These are phyloP conservation scores for Ustulina deusta DNA, from an alignment of 2,329 filamentous ascomycete genomes.

Conservation along the genomic window DNA sequence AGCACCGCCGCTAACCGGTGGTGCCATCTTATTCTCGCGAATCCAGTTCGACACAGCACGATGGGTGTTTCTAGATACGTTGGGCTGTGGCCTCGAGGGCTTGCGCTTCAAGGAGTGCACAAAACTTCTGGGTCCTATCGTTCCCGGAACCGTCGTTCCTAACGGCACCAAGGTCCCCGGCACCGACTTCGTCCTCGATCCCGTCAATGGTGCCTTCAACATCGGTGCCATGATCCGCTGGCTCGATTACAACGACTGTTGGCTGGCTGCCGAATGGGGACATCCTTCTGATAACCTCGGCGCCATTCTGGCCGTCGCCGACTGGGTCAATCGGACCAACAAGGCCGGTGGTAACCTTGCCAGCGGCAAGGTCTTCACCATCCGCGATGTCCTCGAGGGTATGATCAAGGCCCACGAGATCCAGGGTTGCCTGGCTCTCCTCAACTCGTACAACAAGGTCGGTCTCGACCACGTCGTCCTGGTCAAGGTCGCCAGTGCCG, in stretches of 20 bases:
- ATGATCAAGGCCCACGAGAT: constrained; percentile 99
- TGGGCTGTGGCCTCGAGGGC: constrained; percentile 96
- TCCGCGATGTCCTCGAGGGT: constrained; percentile 91
- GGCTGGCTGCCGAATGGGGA: constrained; percentile 98
- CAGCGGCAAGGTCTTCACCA: constrained; percentile 86
- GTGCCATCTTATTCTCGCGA: constrained; percentile 21
- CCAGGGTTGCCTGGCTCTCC: constrained; percentile 93
- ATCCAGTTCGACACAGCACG: constrained; percentile 90
- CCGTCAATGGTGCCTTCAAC: constrained; percentile 96
- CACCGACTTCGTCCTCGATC: constrained; percentile 93
- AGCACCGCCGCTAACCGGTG: constrained; percentile 48
- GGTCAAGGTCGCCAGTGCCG: constrained; percentile 96
- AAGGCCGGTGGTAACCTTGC: constrained; percentile 81
- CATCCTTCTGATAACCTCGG: constrained; percentile 98
- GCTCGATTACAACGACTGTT: constrained; percentile 99
- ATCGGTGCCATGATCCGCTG: constrained; percentile 99
- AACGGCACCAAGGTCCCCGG: constrained; percentile 92
- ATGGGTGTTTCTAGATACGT: constrained; percentile 95
- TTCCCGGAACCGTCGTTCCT: constrained; percentile 90
- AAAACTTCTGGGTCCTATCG: constrained; percentile 92
- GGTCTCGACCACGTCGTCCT: constrained; percentile 97
- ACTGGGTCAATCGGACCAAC: constrained; percentile 96
- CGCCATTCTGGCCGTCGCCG: constrained; percentile 94
- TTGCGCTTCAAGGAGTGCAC: constrained; percentile 95
- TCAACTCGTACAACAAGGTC: constrained; percentile 99